phyloP scores from a whole-genome alignment of 2,329 filamentous ascomycete genomes.

The Arachnomyces sp. region DNA sequence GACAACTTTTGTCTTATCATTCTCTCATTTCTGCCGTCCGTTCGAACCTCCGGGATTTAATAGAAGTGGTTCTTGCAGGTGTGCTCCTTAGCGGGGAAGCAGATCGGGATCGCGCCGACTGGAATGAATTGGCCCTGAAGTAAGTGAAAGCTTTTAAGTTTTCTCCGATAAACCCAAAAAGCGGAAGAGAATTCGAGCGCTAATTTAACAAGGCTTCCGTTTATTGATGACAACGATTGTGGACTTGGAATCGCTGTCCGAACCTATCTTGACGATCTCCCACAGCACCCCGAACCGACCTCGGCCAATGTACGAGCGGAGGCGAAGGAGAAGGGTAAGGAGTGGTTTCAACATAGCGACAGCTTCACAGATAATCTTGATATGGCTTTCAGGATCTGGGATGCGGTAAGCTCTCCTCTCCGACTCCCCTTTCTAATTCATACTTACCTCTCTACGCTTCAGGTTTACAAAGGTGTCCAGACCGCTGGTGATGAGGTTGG shows the following conservation, averaged over 20 bases:
- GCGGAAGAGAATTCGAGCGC: slow-evolving; percentile 1
- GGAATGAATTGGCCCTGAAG: slow-evolving; percentile 64
- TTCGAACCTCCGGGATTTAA: slow-evolving; percentile 68
- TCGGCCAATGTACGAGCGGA: slow-evolving; percentile 42
- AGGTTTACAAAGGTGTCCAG: slow-evolving; percentile 54
- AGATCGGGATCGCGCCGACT: slow-evolving; percentile 60
- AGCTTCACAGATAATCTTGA: slow-evolving; percentile 53
- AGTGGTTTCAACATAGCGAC: slow-evolving; percentile 55
- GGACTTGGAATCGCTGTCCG: slow-evolving; percentile 42
- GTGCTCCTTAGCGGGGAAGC: slow-evolving; percentile 77
- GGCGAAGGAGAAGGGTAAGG: slow-evolving; percentile 46
- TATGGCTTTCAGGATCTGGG: slow-evolving; percentile 57
- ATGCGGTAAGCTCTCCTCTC: slow-evolving; percentile 46
- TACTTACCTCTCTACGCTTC: slow-evolving; percentile 12
- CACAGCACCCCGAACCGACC: slow-evolving; percentile 49
- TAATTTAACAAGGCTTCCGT: slow-evolving; percentile 30
- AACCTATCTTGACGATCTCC: slow-evolving; percentile 46
- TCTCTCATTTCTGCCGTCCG: slow-evolving; percentile 75
- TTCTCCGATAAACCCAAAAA: slow-evolving; percentile 1
- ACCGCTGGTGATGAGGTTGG: slow-evolving; percentile 45
- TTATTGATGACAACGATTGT: slow-evolving; percentile 39
- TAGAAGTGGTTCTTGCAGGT: slow-evolving; percentile 73
- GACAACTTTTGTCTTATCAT: slow-evolving; percentile 79
- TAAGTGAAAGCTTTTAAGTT: slow-evolving; percentile 36
- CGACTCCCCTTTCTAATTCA: slow-evolving; percentile 1